Evolutionary conservation across 1,284 basidiomycete species (phyloP), one percentile per base, ranked within the genome.

Genomic region (Ceratobasidium sp.): DNA sequence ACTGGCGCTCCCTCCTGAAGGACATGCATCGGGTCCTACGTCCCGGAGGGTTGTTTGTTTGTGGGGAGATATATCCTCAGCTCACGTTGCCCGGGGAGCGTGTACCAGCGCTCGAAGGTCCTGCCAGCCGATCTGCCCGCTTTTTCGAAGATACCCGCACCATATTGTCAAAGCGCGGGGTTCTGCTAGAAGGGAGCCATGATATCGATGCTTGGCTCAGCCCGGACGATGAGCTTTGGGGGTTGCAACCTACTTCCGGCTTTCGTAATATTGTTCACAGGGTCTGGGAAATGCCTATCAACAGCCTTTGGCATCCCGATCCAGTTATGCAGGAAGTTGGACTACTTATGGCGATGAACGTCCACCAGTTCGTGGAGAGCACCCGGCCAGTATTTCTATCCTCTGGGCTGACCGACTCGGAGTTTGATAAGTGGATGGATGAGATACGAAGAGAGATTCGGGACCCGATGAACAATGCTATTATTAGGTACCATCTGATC

Each of bases 31-130:
- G 75, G 6, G 65, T 74, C 13, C 62, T 76, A 19, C 64, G 73
- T 13, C 65, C 72, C 24, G 75, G 75, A 2, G 75, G 75, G 24
- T 48, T 76, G 19, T 74, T 76, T 24, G 53, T 76, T 41, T 76
- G 74, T 64, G 75, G 73, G 11, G 75, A 76, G 56, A 58, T 76
- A 34, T 58, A 76, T 22, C 64, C 65, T 8, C 31, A 29, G 31
- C 27, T 69, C 22, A 69, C 65, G 27, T 13, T 58, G 2, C 65
- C 65, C 9, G 53, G 24, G 1, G 34, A 58, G 24, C 41, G 41
- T n/a, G 29, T 9, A 19, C 65, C 65, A 24, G 65, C 65, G 5
- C 22, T 69, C 39, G 31, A 58, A 29, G 65, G 65, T 2, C 53
- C 53, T 5, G 46, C 27, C n/a, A 8, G 13, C 11, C 65, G 37